Base-by-base conservation (phyloP, 2,329 filamentous ascomycete species). In the Claviceps spartinae region DNA sequence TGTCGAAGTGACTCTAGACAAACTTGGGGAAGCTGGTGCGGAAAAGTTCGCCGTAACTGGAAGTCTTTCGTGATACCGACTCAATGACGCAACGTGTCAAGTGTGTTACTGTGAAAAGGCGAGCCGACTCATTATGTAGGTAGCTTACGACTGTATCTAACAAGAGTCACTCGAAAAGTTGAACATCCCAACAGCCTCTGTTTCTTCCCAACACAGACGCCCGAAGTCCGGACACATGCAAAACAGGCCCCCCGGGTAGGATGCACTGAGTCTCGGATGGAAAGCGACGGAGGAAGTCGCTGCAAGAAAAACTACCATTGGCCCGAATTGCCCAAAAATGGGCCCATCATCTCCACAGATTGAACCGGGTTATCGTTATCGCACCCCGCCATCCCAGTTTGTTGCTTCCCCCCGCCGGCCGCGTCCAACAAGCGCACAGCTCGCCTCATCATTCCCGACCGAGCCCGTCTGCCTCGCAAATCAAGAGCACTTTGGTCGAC, bases 1-100 rank as follows among this genome's bases (percentile, higher is more conserved):
- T 42, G 81, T 90, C 36, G 78, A 85, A 54, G 79, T 86, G 47
- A 77, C 90, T 20, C 56, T 67, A 6, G 61, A 56, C 14, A 61
- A 58, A 52, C 61, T 70, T 13, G 56, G 58, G 47, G 50, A 57
- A 16, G 51, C 58, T 1, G 58, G 56, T 4, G 11, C 54, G 40
- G 57, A 47, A 18, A 49, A 49, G 4, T 8, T 49, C 9, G 51
- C 44, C 2, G 50, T 53, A 9, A 54, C 50, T 38, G 47, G 50
- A 9, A 36, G 44, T 30, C 37, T 16, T 26, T 38, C 38, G 18
- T 37, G 36, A 37, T 20, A 47, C 24, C 40, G 14, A 30, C n/a
- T n/a, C 4, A 11, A 30, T 8, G 24, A 20, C 36, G 22, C 43
- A 6, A 45, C 13, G 20, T 34, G 30, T 44, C 24, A 3, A 4